Percentiles rank a stretch among this genome's conserved stretches.
Evolutionary conservation across 2,329 filamentous ascomycete species (phyloP).

Genomic region (Hortaea werneckii): DNA sequence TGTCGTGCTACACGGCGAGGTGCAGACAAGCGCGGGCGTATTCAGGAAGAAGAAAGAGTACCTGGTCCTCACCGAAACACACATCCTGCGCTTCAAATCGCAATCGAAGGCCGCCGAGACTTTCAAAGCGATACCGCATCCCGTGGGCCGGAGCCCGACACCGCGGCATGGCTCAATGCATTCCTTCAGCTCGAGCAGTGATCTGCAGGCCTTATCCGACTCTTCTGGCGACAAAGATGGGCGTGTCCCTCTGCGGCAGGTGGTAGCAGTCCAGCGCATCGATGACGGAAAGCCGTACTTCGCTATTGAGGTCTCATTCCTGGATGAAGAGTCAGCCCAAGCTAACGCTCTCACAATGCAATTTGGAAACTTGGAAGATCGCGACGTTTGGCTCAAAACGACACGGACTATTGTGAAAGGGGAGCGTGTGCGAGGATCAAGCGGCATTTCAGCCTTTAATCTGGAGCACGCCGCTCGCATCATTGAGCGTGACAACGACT

Average conservation of each 20-base stretch:
- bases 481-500: slow-evolving; percentile 57
- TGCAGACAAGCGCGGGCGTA: slow-evolving; percentile 59
- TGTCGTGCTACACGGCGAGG: slow-evolving; percentile 57
- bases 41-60: slow-evolving; percentile 66
- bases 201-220: slow-evolving; percentile 46
- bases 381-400: slow-evolving; percentile 53
- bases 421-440: slow-evolving; percentile 41
- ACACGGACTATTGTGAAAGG: slow-evolving; percentile 52
- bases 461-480: slow-evolving; percentile 53
- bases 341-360: slow-evolving; percentile 55
- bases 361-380: slow-evolving; percentile 53
- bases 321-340: slow-evolving; percentile 55
- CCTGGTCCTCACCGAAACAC: slow-evolving; percentile 58
- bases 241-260: slow-evolving; percentile 52
- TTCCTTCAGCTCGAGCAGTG: slow-evolving; percentile 52
- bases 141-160: slow-evolving; percentile 31
- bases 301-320: slow-evolving; percentile 56
- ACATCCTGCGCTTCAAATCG: slow-evolving; percentile 59
- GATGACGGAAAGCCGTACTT: slow-evolving; percentile 59
- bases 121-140: slow-evolving; percentile 40
- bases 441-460: slow-evolving; percentile 47
- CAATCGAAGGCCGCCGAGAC: slow-evolving; percentile 55
- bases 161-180: slow-evolving; percentile 48
- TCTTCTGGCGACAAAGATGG: slow-evolving; percentile 44
- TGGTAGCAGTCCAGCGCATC: slow-evolving; percentile 56